Percentiles rank a stretch among this genome's conserved stretches.
These are phyloP conservation scores for Aquilaria yunnanensis DNA, from an alignment of 345 rosid species.

Conservation along the genomic window DNA sequence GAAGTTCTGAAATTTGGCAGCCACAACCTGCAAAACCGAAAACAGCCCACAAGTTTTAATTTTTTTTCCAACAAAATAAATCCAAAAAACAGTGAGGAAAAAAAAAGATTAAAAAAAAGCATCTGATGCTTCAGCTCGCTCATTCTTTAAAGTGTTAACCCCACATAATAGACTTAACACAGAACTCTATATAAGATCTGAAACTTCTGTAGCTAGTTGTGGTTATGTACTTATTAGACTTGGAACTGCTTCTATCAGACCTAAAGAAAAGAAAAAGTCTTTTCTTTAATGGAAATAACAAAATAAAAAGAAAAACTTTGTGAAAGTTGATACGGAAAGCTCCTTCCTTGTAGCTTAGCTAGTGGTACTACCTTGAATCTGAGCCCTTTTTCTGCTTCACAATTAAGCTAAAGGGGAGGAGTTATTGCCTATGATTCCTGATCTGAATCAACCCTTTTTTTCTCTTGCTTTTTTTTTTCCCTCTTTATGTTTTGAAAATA, in stretches of 20 bases:
- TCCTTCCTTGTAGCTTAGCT: background rate
- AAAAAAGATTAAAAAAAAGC: constrained; percentile 15
- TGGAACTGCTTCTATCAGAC: too few species aligned
- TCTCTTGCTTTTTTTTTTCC: constrained; percentile 1
- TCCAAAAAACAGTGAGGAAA: background rate
- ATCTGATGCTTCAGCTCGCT: constrained; percentile 23
- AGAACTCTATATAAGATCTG: constrained; percentile 12
- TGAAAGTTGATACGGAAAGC: constrained; percentile 13
- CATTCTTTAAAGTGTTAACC: constrained; percentile 1
- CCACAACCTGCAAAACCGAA: constrained; percentile 36
- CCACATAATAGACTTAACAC: background rate
- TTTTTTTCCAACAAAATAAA: constrained; percentile 13
- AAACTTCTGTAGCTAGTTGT: background rate
- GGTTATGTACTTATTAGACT: background rate
- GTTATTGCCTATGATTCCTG: constrained; percentile 18
- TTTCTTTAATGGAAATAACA: too few species aligned
- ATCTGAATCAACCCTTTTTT: constrained; percentile 20
- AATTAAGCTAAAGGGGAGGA: constrained; percentile 22
- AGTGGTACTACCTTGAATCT: constrained; percentile 16
- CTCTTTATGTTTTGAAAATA: constrained; percentile 12
- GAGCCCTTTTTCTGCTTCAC: constrained; percentile 18
- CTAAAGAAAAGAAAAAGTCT: too few species aligned
- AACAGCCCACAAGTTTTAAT: background rate
- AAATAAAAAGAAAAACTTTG: background rate
- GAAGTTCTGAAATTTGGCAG: constrained; percentile 54